A percentile compares a stretch with the other conserved stretches of the same genome.
These are phyloP conservation scores for Wickerhamiella occidentalis DNA, from an alignment of 805 yeast species.

Conservation along the genomic window DNA sequence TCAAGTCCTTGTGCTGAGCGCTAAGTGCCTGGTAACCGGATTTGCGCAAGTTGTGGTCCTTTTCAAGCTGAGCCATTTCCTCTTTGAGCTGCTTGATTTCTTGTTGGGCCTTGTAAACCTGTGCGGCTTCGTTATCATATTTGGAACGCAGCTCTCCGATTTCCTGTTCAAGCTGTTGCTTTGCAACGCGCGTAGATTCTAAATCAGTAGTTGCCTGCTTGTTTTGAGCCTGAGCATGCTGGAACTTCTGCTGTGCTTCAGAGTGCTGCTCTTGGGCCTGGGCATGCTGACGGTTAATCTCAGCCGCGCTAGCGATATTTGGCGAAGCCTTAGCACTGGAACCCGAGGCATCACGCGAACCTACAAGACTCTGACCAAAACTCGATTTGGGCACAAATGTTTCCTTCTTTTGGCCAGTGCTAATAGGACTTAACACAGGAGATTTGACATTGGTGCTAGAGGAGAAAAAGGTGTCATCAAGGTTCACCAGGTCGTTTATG, in stretches of 20 bases:
- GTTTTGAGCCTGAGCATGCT: background rate
- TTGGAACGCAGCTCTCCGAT: conserved; percentile 51
- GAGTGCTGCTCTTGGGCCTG: conserved; percentile 3
- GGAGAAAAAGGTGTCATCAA: conserved; percentile 20
- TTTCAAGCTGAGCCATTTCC: conserved; percentile 30
- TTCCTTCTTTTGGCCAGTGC: conserved; percentile 30
- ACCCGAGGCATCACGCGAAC: conserved; percentile 27
- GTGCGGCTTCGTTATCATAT: conserved; percentile 68
- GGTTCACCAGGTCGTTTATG: conserved; percentile 24
- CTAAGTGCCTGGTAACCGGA: conserved; percentile 21
- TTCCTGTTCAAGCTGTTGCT: conserved; percentile 62
- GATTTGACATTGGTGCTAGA: conserved; percentile 20
- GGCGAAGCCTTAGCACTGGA: background rate
- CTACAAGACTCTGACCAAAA: conserved; percentile 65
- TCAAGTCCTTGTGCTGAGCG: conserved; percentile 18
- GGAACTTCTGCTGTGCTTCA: background rate
- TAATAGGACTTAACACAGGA: conserved; percentile 27
- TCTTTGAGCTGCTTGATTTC: conserved; percentile 46
- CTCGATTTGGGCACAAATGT: conserved; percentile 68
- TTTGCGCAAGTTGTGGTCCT: conserved; percentile 20
- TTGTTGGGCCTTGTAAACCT: conserved; percentile 59
- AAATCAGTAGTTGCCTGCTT: conserved; percentile 37
- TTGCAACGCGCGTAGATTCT: conserved; percentile 42
- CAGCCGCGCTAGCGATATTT: conserved; percentile 33
- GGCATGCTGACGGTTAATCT: conserved; percentile 31